These are phyloP conservation scores for Speleostelium caveatum DNA, from an alignment of 78 protist species.

Conservation along the genomic window DNA sequence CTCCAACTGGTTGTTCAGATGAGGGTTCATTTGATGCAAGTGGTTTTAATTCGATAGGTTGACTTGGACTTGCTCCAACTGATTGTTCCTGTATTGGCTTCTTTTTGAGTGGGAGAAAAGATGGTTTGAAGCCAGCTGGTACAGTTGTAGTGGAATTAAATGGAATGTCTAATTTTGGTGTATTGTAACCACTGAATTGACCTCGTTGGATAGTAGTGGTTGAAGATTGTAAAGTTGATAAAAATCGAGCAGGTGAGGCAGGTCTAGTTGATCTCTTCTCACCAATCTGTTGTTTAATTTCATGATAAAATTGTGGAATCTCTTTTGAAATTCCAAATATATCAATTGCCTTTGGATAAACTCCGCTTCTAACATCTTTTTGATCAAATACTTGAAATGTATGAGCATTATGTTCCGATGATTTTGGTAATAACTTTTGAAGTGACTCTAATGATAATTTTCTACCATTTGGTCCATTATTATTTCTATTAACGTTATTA, in stretches of 20 bases:
- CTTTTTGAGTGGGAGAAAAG: neutral
- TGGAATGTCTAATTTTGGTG: conserved; percentile 8
- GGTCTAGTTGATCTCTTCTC: conserved; percentile 11
- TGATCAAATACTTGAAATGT: conserved; percentile 56
- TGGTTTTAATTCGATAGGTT: conserved; percentile 7
- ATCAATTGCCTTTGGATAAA: conserved; percentile 59
- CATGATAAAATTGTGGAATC: conserved; percentile 72
- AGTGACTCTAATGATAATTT: conserved; percentile 72
- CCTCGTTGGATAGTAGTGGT: conserved; percentile 20
- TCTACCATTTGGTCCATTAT: conserved; percentile 15
- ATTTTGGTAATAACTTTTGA: neutral
- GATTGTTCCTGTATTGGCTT: neutral
- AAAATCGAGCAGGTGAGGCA: neutral
- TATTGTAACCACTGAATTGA: conserved; percentile 1
- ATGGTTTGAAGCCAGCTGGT: neutral
- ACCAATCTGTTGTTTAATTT: conserved; percentile 51
- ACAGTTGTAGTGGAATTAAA: neutral
- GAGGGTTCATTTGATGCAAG: too few species aligned
- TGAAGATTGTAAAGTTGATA: neutral
- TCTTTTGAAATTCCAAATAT: conserved; percentile 42
- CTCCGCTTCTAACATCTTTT: conserved; percentile 30
- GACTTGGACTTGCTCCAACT: neutral
- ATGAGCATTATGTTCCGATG: conserved; percentile 48
- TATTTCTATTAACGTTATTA: neutral
- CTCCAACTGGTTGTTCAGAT: neutral